These are phyloP conservation scores for Myriosclerotinia curreyana DNA, from an alignment of 2,329 filamentous ascomycete genomes.

Conservation along the genomic window DNA sequence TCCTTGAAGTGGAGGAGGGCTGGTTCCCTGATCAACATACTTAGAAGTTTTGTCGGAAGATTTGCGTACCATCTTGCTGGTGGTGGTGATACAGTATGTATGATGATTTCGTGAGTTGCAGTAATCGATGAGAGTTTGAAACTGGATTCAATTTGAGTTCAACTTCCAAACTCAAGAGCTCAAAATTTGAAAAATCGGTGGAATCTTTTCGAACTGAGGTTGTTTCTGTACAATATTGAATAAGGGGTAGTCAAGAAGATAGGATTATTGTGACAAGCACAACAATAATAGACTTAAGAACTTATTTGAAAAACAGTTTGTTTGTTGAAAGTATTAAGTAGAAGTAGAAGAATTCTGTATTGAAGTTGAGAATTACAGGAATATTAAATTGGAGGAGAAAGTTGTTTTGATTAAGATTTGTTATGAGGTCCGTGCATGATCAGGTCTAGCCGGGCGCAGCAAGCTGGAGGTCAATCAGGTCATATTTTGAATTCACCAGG, in stretches of 20 bases:
- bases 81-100: no score
- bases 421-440: conserved; percentile 2
- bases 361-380: neutral
- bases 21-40: no score
- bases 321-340: neutral
- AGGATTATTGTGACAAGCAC: conserved; percentile 4
- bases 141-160: neutral
- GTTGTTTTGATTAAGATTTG: neutral
- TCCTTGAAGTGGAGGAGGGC: no score
- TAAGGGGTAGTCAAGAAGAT: neutral
- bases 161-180: neutral
- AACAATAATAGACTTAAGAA: neutral
- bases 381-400: neutral
- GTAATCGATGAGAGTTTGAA: neutral
- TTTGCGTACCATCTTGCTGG: neutral
- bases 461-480: neutral
- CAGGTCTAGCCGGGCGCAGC: no score
- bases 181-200: neutral
- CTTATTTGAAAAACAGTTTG: neutral
- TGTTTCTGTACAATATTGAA: neutral
- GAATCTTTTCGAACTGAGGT: neutral
- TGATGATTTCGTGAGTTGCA: no score
- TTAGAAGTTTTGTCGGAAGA: neutral
- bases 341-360: neutral
- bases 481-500: neutral